These are phyloP conservation scores for Petrea volubilis DNA, from an alignment of 257 asterid species.

Conservation along the genomic window DNA sequence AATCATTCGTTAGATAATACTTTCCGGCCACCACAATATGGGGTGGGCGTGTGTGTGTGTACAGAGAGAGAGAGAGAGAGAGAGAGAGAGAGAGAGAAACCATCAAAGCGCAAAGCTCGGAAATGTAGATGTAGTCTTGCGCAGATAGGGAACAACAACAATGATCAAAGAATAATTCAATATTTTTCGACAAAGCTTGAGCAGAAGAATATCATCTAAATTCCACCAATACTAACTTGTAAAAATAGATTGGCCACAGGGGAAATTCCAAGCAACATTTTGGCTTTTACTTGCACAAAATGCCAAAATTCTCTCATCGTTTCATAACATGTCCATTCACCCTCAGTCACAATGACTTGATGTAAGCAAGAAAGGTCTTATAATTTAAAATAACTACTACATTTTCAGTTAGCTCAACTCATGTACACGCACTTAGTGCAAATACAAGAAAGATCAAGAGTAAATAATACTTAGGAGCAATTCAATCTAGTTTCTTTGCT, in stretches of 20 bases:
- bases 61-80: no score
- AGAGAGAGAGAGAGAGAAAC: no score
- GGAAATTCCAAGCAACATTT: slow-evolving; percentile 25
- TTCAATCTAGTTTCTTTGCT: neutral
- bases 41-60: no score
- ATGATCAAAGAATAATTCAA: slow-evolving; percentile 4
- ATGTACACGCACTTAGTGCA: neutral
- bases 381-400: no score
- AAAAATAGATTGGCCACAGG: slow-evolving; percentile 1
- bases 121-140: slow-evolving; percentile 17
- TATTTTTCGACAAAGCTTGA: slow-evolving; percentile 3
- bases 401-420: neutral
- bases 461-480: neutral
- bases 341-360: neutral
- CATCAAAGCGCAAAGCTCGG: no score
- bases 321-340: neutral
- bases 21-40: no score
- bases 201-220: slow-evolving; percentile 6
- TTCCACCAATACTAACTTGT: slow-evolving; percentile 9
- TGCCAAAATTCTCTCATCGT: neutral
- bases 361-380: neutral
- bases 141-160: slow-evolving; percentile 23
- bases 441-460: neutral
- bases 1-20: no score
- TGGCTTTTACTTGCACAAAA: neutral